Conservation (phyloP, 331 rosid genomes). For the Saraca asoca region DNA sequence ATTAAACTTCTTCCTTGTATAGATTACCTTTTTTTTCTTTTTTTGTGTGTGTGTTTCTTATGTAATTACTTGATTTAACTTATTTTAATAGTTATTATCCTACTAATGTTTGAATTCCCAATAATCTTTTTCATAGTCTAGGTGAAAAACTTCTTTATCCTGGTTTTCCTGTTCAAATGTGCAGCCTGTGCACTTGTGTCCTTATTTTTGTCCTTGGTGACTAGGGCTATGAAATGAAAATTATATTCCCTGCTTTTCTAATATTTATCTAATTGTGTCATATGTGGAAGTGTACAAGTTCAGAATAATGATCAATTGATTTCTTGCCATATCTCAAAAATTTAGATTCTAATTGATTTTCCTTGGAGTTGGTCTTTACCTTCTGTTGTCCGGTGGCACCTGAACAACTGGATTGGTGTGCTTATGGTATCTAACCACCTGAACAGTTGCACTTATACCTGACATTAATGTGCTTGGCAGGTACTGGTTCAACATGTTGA, state of each 20-base stretch:
- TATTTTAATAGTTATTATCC: background rate
- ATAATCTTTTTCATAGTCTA: conserved; percentile 5
- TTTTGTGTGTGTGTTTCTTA: too few species aligned
- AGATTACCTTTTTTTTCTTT: conserved; percentile 16
- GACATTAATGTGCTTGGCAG: conserved; percentile 47
- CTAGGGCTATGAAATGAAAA: conserved; percentile 3
- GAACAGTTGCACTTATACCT: background rate
- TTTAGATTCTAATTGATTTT: conserved; percentile 4
- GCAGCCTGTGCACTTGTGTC: conserved; percentile 12
- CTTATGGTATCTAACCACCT: conserved; percentile 16
- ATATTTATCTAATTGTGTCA: background rate
- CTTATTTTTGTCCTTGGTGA: background rate
- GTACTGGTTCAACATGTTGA: conserved; percentile 76
- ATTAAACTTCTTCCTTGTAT: conserved; percentile 20
- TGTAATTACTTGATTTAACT: conserved; percentile 1
- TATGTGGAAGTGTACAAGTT: conserved; percentile 5
- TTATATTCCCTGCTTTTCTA: background rate
- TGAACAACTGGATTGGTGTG: conserved; percentile 6
- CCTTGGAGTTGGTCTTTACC: conserved; percentile 11
- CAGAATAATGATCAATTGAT: conserved; percentile 16
- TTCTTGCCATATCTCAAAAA: conserved; percentile 5
- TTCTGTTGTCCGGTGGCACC: background rate
- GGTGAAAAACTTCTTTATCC: conserved; percentile 1
- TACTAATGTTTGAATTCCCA: conserved; percentile 26
- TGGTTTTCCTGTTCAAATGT: conserved; percentile 1